Percentiles rank a stretch among this genome's conserved stretches.
These are phyloP conservation scores for Bipolaris gigantea DNA, from an alignment of 2,329 filamentous ascomycete species.

Conservation along the genomic window DNA sequence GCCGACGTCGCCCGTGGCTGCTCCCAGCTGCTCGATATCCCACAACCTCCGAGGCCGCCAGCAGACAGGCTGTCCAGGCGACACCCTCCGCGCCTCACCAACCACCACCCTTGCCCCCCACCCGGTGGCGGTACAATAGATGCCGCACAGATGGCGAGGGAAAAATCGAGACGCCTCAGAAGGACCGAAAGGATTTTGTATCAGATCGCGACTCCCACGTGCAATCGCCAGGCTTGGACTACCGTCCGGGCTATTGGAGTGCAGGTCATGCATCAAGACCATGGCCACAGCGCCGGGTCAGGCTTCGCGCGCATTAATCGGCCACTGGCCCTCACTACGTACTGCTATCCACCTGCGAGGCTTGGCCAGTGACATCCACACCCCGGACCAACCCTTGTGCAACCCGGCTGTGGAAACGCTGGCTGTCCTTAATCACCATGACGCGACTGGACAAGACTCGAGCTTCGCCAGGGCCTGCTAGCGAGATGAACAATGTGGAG, in stretches of 20 bases:
- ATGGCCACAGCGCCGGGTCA: conserved; percentile 33
- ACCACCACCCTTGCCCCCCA: not conserved
- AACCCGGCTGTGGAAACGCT: conserved; percentile 18
- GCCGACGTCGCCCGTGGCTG: no score
- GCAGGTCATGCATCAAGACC: conserved; percentile 38
- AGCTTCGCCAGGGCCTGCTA: conserved; percentile 28
- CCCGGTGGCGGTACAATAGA: conserved; percentile 3
- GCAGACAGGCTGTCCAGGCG: not conserved
- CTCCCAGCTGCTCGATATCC: no score
- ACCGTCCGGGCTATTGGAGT: conserved; percentile 23
- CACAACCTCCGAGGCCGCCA: no score
- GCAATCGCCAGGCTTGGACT: conserved; percentile 23
- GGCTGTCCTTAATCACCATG: conserved; percentile 21
- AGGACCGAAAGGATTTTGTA: conserved; percentile 20
- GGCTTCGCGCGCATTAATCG: conserved; percentile 26
- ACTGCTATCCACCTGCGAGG: conserved; percentile 10
- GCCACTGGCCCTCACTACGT: conserved; percentile 19
- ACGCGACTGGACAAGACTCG: conserved; percentile 34
- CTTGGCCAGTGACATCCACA: conserved; percentile 22
- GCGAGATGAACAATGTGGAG: conserved; percentile 46
- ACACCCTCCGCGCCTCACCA: conserved; percentile 3
- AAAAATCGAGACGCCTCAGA: conserved; percentile 5
- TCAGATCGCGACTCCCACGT: conserved; percentile 32
- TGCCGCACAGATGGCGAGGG: conserved; percentile 2
- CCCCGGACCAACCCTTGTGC: conserved; percentile 28